A percentile compares a stretch with the other conserved stretches of the same genome.
Conservation (phyloP, 1,284 basidiomycete species). For the Cryptococcus sp. region DNA sequence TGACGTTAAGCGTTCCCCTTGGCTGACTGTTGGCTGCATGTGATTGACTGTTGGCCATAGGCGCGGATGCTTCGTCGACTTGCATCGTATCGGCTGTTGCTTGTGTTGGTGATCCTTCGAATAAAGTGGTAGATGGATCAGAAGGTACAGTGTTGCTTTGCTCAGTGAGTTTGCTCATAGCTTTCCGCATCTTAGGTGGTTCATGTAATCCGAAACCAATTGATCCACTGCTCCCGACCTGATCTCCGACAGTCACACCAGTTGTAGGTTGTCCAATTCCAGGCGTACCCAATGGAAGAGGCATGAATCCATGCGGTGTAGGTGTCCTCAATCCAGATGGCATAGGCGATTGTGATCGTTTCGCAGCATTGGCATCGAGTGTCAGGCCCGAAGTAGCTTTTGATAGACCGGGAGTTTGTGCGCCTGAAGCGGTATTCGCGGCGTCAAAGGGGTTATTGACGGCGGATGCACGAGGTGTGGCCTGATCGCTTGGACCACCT, state of each 20-base stretch:
- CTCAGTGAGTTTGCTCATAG: constrained; percentile 25
- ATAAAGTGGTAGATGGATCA: neutral
- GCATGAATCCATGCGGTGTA: constrained; percentile 42
- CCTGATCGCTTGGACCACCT: constrained; percentile 57
- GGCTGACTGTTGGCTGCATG: constrained; percentile 10
- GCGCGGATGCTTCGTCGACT: constrained; percentile 2
- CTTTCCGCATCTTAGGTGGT: constrained; percentile 47
- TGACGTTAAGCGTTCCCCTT: constrained; percentile 83
- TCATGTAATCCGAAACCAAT: constrained; percentile 47
- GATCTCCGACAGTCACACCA: constrained; percentile 44
- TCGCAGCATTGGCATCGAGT: constrained; percentile 38
- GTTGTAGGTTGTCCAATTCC: constrained; percentile 44
- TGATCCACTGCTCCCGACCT: constrained; percentile 29
- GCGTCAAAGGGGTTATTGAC: constrained; percentile 67
- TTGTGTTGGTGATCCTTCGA: neutral
- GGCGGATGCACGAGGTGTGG: constrained; percentile 62
- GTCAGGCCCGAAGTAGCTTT: constrained; percentile 37
- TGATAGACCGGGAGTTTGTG: constrained; percentile 29
- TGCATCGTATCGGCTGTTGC: neutral
- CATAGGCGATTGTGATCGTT: constrained; percentile 36
- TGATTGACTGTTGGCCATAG: constrained; percentile 5
- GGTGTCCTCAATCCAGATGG: constrained; percentile 45
- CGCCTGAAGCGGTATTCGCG: constrained; percentile 1
- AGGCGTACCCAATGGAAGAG: constrained; percentile 43
- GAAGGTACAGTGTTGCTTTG: neutral